A percentile compares a stretch with the other conserved stretches of the same genome.
These are phyloP conservation scores for Verticillium zaregamsianum DNA, from an alignment of 2,329 filamentous ascomycete genomes.

Conservation along the genomic window DNA sequence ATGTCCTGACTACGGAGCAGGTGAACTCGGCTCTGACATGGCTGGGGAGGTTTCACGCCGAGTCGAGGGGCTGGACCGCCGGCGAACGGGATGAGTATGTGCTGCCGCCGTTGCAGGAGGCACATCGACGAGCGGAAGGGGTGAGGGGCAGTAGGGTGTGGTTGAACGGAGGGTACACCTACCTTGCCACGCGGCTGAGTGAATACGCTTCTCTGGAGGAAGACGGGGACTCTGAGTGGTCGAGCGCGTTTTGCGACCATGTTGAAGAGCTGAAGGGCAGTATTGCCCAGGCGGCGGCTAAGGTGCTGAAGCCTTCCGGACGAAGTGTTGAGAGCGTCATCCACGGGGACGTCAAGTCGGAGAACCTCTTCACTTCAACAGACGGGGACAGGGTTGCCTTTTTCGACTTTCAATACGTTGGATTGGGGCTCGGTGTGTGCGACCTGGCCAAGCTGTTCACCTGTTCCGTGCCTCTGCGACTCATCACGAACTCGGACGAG, in stretches of 20 bases:
- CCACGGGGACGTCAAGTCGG: slow-evolving; percentile 67
- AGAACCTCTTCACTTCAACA: slow-evolving; percentile 58
- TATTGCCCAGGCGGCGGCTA: slow-evolving; percentile 49
- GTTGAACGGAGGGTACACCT: slow-evolving; percentile 67
- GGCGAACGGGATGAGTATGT: slow-evolving; percentile 32
- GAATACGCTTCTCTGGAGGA: slow-evolving; percentile 48
- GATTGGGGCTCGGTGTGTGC: slow-evolving; percentile 59
- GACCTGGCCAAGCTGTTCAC: slow-evolving; percentile 66
- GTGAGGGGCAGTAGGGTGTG: slow-evolving; percentile 37
- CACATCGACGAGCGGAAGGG: slow-evolving; percentile 20
- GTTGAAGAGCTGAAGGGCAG: slow-evolving; percentile 22
- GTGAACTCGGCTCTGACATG: slow-evolving; percentile 54
- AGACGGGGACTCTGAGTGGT: slow-evolving; percentile 53
- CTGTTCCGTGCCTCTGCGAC: slow-evolving; percentile 54
- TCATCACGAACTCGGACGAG: slow-evolving; percentile 37
- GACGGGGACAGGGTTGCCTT: slow-evolving; percentile 52
- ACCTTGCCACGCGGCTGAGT: slow-evolving; percentile 56
- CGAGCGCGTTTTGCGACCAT: slow-evolving; percentile 37
- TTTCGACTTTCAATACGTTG: slow-evolving; percentile 68
- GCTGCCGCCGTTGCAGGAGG: slow-evolving; percentile 53
- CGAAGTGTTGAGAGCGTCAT: slow-evolving; percentile 51
- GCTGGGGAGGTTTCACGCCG: slow-evolving; percentile 58
- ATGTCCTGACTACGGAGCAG: slow-evolving; percentile 40
- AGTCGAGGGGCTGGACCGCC: slow-evolving; percentile 36
- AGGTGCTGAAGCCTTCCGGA: slow-evolving; percentile 41